phyloP scores from a whole-genome alignment of 1,284 basidiomycete species.

The Apiotrichum gamsii region DNA sequence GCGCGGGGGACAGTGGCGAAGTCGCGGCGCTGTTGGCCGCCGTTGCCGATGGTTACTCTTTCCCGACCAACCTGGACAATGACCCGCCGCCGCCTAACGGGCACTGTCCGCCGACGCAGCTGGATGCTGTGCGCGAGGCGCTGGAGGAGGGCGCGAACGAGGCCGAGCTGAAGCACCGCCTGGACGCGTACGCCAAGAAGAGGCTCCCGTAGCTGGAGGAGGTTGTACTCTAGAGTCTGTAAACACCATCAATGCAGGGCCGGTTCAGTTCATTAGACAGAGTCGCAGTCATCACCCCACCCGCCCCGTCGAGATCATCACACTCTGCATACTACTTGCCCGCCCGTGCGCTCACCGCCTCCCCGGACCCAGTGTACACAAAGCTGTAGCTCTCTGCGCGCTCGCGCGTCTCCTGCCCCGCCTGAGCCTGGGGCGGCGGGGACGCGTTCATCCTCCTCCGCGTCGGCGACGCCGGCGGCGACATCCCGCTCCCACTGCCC shows the following conservation, averaged over 20 bases:
- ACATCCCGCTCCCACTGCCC: not conserved
- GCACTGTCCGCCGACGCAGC: slow-evolving; percentile 9
- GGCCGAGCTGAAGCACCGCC: not conserved
- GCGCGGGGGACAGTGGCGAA: too few relatives aligned
- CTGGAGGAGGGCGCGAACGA: not conserved
- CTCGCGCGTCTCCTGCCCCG: slow-evolving; percentile 1
- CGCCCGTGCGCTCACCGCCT: slow-evolving; percentile 9
- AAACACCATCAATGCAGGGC: not conserved
- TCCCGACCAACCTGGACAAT: slow-evolving; percentile 18
- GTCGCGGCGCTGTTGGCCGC: slow-evolving; percentile 7
- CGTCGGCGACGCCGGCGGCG: slow-evolving; percentile 1
- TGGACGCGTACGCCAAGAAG: slow-evolving; percentile 5
- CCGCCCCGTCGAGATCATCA: not conserved
- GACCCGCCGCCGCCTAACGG: slow-evolving; percentile 15
- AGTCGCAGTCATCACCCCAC: too few relatives aligned
- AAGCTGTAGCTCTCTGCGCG: slow-evolving; percentile 16
- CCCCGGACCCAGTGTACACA: slow-evolving; percentile 7
- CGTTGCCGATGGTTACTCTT: slow-evolving; percentile 13
- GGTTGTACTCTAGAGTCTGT: not conserved
- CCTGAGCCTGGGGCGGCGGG: not conserved
- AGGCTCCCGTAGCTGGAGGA: not conserved
- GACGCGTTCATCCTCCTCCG: not conserved
- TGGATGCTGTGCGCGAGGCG: not conserved
- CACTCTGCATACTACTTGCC: not conserved
- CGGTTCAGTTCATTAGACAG: too few relatives aligned